Percentiles rank a stretch among this genome's conserved stretches.
phyloP scores from a whole-genome alignment of 2,329 filamentous ascomycete genomes.

The Claviceps pazoutovae region DNA sequence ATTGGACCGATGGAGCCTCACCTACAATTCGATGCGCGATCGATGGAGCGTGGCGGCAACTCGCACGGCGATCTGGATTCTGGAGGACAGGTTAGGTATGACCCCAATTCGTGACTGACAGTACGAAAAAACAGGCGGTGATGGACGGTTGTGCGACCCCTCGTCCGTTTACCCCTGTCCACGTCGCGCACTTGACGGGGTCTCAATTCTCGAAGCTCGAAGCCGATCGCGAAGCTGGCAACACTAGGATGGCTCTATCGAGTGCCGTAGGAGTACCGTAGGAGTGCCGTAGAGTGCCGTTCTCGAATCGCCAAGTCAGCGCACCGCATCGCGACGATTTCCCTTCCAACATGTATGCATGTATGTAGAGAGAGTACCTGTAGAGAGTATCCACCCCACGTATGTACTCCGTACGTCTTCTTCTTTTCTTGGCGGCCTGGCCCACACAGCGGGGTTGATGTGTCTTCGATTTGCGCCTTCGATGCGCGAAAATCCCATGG shows the following conservation, averaged over 20 bases:
- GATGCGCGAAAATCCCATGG: background rate
- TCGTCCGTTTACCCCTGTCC: background rate
- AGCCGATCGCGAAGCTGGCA: constrained; percentile 4
- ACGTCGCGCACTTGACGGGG: background rate
- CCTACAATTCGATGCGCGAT: constrained; percentile 3
- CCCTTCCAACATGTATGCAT: too few species aligned
- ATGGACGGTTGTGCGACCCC: too few species aligned
- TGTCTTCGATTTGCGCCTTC: background rate
- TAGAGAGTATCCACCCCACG: too few species aligned
- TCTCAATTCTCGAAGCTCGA: constrained; percentile 3
- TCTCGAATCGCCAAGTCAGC: constrained; percentile 4
- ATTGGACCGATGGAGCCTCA: constrained; percentile 5
- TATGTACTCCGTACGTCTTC: too few species aligned
- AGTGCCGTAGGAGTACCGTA: constrained; percentile 1
- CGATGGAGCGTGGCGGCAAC: constrained; percentile 1
- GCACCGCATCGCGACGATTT: background rate
- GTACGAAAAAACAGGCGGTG: too few species aligned
- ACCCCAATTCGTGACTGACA: too few species aligned
- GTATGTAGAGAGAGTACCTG: too few species aligned
- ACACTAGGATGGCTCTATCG: too few species aligned
- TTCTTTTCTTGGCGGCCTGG: background rate
- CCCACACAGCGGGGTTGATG: background rate
- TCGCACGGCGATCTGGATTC: constrained; percentile 1
- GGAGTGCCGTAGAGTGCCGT: background rate
- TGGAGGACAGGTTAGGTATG: too few species aligned